Conservation (phyloP, 306 rosid genomes). For the Medicago lupulina region DNA sequence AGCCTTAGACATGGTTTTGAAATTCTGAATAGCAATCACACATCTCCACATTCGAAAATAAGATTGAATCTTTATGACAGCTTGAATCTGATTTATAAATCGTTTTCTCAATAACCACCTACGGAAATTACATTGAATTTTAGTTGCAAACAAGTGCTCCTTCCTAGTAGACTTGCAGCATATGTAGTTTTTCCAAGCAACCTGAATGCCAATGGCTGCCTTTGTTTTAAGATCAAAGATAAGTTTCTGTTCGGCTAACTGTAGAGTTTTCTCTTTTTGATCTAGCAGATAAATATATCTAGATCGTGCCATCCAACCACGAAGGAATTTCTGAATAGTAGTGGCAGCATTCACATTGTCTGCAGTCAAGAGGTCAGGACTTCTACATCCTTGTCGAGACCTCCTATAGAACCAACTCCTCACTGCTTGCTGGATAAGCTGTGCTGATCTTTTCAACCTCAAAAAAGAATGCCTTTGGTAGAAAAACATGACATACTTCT, state of each 20-base stretch:
- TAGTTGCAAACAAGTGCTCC: constrained; percentile 57
- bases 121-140: constrained; percentile 68
- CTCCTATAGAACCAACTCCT: constrained; percentile 66
- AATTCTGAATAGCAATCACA: constrained; percentile 55
- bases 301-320: constrained; percentile 59
- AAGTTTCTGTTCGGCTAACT: constrained; percentile 37
- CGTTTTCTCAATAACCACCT: constrained; percentile 67
- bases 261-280: constrained; percentile 43
- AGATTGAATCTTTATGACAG: constrained; percentile 66
- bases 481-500: constrained; percentile 51
- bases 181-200: constrained; percentile 57
- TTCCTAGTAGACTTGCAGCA: constrained; percentile 40
- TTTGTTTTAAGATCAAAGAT: constrained; percentile 46
- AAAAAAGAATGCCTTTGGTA: constrained; percentile 53
- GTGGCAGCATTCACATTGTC: constrained; percentile 53
- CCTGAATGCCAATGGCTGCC: constrained; percentile 60
- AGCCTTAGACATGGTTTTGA: constrained; percentile 53
- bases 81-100: constrained; percentile 58
- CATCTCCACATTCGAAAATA: constrained; percentile 71
- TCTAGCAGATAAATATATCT: constrained; percentile 46
- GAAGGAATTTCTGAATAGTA: constrained; percentile 61
- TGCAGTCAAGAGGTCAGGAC: constrained; percentile 28
- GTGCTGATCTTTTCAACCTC: constrained; percentile 56
- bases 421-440: constrained; percentile 57
- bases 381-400: constrained; percentile 39